Conservation (phyloP, 495 filamentous ascomycete genomes). For the Aspergillus egyptiacus region DNA sequence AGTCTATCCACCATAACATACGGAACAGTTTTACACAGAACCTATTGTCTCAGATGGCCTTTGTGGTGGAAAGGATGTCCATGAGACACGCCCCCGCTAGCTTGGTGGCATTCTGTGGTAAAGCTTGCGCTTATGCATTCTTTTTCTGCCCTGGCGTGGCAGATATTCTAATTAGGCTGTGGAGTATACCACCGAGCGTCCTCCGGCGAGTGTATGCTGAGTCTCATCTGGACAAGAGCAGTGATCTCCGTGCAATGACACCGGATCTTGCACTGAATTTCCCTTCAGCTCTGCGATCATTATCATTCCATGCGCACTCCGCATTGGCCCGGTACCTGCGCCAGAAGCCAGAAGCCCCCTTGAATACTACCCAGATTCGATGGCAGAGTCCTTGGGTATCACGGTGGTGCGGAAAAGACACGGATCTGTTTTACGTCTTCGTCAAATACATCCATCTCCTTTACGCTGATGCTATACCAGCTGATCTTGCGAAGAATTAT, state of each 20-base stretch:
- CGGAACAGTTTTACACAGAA: conserved; percentile 85
- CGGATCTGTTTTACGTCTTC: conserved; percentile 91
- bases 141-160: conserved; percentile 89
- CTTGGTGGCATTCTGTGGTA: conserved; percentile 88
- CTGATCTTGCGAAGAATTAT: conserved; percentile 58
- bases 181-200: conserved; percentile 60
- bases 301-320: conserved; percentile 66
- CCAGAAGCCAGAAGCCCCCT: conserved; percentile 57
- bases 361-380: conserved; percentile 63
- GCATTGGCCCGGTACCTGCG: conserved; percentile 60
- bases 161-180: conserved; percentile 78
- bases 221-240: conserved; percentile 45
- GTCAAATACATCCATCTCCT: conserved; percentile 85
- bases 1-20: conserved; percentile 93
- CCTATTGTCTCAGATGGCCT: conserved; percentile 76
- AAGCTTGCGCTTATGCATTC: conserved; percentile 91
- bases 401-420: conserved; percentile 85
- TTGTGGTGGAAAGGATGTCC: conserved; percentile 90
- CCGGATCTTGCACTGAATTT: conserved; percentile 63
- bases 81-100: conserved; percentile 84
- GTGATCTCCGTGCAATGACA: conserved; percentile 32
- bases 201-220: conserved; percentile 67
- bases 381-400: conserved; percentile 86
- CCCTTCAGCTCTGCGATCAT: conserved; percentile 60
- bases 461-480: conserved; percentile 70